Base-by-base conservation (phyloP, 805 yeast genomes). In the Yamadazyma philogaea region DNA sequence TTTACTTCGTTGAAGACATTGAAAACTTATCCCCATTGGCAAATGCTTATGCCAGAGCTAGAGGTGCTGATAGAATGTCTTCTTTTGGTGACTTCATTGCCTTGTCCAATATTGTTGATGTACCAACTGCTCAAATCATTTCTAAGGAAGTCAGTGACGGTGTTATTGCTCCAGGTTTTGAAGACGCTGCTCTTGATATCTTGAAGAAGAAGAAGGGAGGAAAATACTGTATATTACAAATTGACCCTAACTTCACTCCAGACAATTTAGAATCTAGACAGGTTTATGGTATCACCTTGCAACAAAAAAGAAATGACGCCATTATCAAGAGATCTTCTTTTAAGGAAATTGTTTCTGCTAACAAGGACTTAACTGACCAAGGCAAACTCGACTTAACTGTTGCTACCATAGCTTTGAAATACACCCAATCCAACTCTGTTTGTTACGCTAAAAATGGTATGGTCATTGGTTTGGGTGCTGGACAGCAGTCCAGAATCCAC, bases 61-160 rank as follows among this genome's bases (percentile, higher is more conserved):
- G 99, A 71, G 99, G 99, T 68, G 99, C 99, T 54, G 99, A 93
- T 72, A 84, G 99, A 79, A 93, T 93, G 99, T 90, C 97, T 5
- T 87, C 96, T 11, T 93, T 93, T 64, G 99, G 99, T 63, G 99
- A 93, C 71, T 93, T 89, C 77, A 93, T 93, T 60, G 99, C 99
- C 36, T 77, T 93, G 52, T 89, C 97, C 48, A 91, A 91, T 77
- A 87, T 86, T 68, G 99, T 93, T 54, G 99, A 93, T 67, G 74
- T 85, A 42, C 88, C 96, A 61, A 93, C 99, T 47, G 99, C 99
- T 43, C 84, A 86, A 69, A 91, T 93, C 69, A 93, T 93, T 64
- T 86, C 97, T 43, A 88, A 87, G 70, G 99, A 93, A 75, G 99
- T 93, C 39, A 83, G 95, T 33, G 99, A 93, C 65, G 99, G 99